These are phyloP conservation scores for Globisporangium cederbergense DNA, from an alignment of 352 stramenopile genomes.

Conservation along the genomic window DNA sequence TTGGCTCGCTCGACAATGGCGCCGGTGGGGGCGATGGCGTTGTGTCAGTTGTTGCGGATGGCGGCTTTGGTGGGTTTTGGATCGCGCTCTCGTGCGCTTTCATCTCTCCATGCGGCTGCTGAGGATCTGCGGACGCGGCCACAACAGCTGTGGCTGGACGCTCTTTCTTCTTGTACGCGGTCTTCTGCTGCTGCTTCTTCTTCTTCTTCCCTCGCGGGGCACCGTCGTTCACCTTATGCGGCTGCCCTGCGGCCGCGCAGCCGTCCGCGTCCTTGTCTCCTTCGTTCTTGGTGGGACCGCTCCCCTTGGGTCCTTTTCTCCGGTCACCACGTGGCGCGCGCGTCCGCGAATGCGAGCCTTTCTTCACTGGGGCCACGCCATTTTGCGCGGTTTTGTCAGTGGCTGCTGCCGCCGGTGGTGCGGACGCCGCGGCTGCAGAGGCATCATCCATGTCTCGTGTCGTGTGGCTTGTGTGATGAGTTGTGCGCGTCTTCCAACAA, in stretches of 20 bases:
- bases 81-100: background rate
- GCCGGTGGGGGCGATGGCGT: background rate
- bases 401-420: background rate
- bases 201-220: background rate
- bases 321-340: background rate
- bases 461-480: background rate
- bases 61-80: background rate
- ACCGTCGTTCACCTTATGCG: background rate
- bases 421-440: background rate
- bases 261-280: background rate
- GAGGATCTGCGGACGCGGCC: background rate
- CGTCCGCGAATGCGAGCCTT: background rate
- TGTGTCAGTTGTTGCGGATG: no score
- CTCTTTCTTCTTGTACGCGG: constrained; percentile 7
- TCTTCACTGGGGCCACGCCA: background rate
- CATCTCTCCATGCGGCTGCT: background rate
- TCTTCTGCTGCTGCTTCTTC: background rate
- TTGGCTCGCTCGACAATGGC: background rate
- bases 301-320: background rate
- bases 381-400: background rate
- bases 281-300: background rate
- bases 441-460: background rate
- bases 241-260: background rate
- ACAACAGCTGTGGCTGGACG: background rate
- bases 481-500: no score